Percentiles rank a stretch among this genome's conserved stretches.
These are phyloP conservation scores for Kalaharituber pfeilii DNA, from an alignment of 2,329 filamentous ascomycete species.

Conservation along the genomic window DNA sequence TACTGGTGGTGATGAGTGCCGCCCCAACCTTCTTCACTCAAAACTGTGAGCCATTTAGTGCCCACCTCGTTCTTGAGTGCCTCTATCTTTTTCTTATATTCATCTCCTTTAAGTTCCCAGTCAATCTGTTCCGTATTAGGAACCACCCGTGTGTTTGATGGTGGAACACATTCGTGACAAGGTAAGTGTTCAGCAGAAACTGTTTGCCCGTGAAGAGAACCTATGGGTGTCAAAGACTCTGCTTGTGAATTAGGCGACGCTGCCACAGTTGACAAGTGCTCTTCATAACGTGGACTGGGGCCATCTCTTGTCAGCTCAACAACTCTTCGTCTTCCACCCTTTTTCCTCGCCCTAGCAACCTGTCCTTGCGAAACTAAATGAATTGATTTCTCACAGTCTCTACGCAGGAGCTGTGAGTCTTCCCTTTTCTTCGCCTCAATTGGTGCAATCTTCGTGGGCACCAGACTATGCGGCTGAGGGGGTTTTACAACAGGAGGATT, in stretches of 20 bases:
- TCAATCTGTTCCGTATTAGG: constrained; percentile 25
- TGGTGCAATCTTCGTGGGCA: constrained; percentile 47
- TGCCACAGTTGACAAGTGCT: not conserved
- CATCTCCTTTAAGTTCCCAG: constrained; percentile 53
- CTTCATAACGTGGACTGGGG: constrained; percentile 8
- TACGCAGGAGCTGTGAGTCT: constrained; percentile 1
- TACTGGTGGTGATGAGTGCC: not conserved
- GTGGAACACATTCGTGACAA: not conserved
- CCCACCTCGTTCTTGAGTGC: constrained; percentile 70
- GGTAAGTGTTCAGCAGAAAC: not conserved
- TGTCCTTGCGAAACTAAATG: constrained; percentile 18
- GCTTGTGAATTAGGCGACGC: constrained; percentile 3
- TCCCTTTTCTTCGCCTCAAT: constrained; percentile 17
- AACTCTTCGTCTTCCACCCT: constrained; percentile 19
- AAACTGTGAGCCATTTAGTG: constrained; percentile 67
- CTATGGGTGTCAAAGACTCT: not conserved
- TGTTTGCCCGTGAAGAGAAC: not conserved
- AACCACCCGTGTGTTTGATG: not conserved
- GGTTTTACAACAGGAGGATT: constrained; percentile 64
- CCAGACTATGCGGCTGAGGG: constrained; percentile 27
- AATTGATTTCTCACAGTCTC: constrained; percentile 16
- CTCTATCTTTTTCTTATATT: constrained; percentile 78
- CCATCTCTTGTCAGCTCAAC: constrained; percentile 22
- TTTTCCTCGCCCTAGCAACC: constrained; percentile 21
- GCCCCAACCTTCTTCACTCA: constrained; percentile 48